A percentile compares a stretch with the other conserved stretches of the same genome.
phyloP scores from a whole-genome alignment of 768 basidiomycete species.

The Suillus ampliporus region DNA sequence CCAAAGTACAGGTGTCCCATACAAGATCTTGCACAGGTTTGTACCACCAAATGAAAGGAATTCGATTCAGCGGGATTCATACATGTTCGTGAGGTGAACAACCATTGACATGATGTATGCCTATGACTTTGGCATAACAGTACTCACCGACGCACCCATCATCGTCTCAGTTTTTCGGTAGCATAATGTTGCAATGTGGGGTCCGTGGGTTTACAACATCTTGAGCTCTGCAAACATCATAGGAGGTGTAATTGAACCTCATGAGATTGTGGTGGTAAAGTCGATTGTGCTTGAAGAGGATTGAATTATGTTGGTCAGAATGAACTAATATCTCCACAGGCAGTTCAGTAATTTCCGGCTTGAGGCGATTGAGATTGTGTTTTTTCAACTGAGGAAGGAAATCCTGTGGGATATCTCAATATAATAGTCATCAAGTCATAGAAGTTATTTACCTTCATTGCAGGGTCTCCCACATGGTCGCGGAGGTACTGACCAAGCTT shows the following conservation, averaged over 20 bases:
- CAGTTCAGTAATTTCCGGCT: no score
- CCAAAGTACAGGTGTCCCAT: no score
- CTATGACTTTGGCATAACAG: background rate
- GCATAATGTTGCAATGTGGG: background rate
- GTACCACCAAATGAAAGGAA: background rate
- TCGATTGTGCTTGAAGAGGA: conserved; percentile 21
- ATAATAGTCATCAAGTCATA: no score
- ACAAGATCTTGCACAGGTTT: background rate
- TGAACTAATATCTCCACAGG: no score
- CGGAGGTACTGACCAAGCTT: no score
- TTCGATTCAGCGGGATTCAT: background rate
- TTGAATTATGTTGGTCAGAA: background rate
- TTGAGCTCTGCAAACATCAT: conserved; percentile 10
- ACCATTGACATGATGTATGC: background rate
- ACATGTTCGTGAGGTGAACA: background rate
- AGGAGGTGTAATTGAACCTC: conserved; percentile 36
- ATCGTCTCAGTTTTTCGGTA: no score
- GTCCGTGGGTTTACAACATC: conserved; percentile 7
- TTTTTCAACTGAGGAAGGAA: conserved; percentile 7
- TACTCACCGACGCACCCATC: no score
- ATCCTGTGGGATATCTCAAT: background rate
- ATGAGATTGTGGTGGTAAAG: conserved; percentile 32
- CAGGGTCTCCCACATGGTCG: no score
- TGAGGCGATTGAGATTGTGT: conserved; percentile 13
- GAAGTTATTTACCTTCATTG: no score